Evolutionary conservation across 345 rosid species (phyloP), one percentile per base, ranked within the genome.

Genomic region (Lumnitzera racemosa): DNA sequence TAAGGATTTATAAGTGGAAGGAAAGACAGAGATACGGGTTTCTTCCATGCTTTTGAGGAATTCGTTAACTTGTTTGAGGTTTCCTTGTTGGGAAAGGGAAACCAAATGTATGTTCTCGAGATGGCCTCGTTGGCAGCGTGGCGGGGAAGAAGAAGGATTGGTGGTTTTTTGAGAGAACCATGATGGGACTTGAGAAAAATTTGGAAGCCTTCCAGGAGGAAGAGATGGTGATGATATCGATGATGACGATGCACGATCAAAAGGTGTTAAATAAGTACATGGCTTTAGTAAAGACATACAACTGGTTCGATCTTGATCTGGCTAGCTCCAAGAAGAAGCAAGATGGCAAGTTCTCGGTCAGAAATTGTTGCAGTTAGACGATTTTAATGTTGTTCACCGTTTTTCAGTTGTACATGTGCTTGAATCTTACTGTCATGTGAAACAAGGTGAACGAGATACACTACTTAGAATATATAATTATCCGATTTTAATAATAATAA

Each of bases 1-100:
- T 36, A 89, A 80, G 70, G 61, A 68, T 46, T 70, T 67, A 43
- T 74, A 86, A 11, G 89, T 59, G 25, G 66, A 61, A 13, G 79
- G 76, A 5, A 41, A 66, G 24, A 86, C 59, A 15, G 77, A 49
- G 59, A 82, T 73, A 49, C 86, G 82, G 47, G 83, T 82, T 29
- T 74, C 70, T 55, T 80, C 80, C 81, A 84, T 74, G 66, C 72
- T 73, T 61, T 64, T 47, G 69, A 82, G 79, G 73, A 84, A 80
- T 62, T 70, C 78, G 48, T 64, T 76, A n/a, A 88, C 90, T 63
- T 82, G 89, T 53, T 74, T 73, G 69, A 86, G 83, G 70, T 81
- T 86, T 51, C 76, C 74, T 51, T 75, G 78, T 52, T 76, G 83
- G 31, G 86, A 81, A 46, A 85, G 70, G 24, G 88, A 80, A 52